phyloP scores from a whole-genome alignment of 805 yeast genomes.

The Suhomyces xylopsoci region DNA sequence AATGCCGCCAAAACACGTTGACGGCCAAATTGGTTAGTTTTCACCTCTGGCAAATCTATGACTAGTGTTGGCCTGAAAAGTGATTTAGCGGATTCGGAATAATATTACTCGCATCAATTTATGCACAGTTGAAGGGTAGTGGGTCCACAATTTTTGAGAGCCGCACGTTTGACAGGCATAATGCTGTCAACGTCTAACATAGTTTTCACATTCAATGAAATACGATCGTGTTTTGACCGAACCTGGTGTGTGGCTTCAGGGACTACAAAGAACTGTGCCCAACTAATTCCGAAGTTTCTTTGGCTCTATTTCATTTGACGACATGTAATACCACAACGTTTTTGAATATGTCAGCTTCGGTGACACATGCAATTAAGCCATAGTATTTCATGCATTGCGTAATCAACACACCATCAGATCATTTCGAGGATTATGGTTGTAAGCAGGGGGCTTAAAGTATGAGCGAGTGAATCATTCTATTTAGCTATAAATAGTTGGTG shows the following conservation, averaged over 20 bases:
- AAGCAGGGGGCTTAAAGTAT: not conserved
- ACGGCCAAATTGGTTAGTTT: no score
- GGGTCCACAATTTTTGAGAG: not conserved
- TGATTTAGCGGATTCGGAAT: not conserved
- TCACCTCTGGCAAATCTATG: not conserved
- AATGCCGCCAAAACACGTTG: not conserved
- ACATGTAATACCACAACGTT: not conserved
- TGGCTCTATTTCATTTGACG: not conserved
- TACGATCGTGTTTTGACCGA: not conserved
- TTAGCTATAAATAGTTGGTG: not conserved
- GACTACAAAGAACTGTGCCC: not conserved
- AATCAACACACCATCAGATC: not conserved
- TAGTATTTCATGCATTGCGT: not conserved
- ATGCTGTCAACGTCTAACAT: not conserved
- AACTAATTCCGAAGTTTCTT: not conserved
- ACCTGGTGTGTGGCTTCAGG: not conserved
- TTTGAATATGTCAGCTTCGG: not conserved
- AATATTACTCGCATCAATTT: not conserved
- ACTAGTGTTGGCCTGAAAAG: not conserved
- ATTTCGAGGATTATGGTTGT: not conserved
- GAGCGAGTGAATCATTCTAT: not conserved
- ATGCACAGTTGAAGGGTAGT: not conserved
- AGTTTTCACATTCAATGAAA: not conserved
- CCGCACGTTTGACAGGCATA: not conserved
- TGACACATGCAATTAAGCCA: not conserved